Percentiles rank a stretch among this genome's conserved stretches.
Conservation (phyloP, 1,139 yeast species). For the Yamadazyma diddensiae region DNA sequence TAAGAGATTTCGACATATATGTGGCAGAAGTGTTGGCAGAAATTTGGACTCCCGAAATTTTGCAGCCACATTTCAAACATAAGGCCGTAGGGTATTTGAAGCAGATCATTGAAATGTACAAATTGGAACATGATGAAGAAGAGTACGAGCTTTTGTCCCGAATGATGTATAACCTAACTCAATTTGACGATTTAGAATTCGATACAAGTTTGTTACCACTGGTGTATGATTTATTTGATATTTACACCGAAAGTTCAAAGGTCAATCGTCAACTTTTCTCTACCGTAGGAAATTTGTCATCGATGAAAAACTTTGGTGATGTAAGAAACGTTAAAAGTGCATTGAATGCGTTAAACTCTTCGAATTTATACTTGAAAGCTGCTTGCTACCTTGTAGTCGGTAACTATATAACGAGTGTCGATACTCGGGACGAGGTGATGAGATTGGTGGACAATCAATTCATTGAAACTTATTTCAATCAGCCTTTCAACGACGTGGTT, state of each 20-base stretch:
- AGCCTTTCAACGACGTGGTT: constrained; percentile 31
- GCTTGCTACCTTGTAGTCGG: constrained; percentile 35
- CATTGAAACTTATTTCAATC: constrained; percentile 19
- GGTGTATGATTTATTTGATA: constrained; percentile 10
- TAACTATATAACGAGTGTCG: constrained; percentile 27
- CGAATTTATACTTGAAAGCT: constrained; percentile 28
- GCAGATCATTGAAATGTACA: constrained; percentile 5
- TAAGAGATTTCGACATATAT: constrained; percentile 2
- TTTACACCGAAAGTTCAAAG: constrained; percentile 3
- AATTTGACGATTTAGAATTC: constrained; percentile 15
- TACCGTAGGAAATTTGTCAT: constrained; percentile 34
- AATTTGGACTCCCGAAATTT: constrained; percentile 11
- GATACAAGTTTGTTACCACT: constrained; percentile 5
- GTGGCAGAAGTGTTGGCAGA: constrained; percentile 12
- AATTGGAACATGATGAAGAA: constrained; percentile 10
- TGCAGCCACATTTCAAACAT: constrained; percentile 8
- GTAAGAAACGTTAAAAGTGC: constrained; percentile 10
- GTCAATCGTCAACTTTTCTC: constrained; percentile 32
- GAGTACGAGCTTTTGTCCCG: constrained; percentile 15
- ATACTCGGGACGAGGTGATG: constrained; percentile 17
- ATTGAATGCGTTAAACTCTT: constrained; percentile 3
- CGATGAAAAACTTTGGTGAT: constrained; percentile 21
- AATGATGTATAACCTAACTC: constrained; percentile 17
- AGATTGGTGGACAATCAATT: constrained; percentile 16
- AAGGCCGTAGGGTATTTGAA: constrained; percentile 6